Conservation (phyloP, 2,329 filamentous ascomycete species). For the Pseudopyricularia cyperi region DNA sequence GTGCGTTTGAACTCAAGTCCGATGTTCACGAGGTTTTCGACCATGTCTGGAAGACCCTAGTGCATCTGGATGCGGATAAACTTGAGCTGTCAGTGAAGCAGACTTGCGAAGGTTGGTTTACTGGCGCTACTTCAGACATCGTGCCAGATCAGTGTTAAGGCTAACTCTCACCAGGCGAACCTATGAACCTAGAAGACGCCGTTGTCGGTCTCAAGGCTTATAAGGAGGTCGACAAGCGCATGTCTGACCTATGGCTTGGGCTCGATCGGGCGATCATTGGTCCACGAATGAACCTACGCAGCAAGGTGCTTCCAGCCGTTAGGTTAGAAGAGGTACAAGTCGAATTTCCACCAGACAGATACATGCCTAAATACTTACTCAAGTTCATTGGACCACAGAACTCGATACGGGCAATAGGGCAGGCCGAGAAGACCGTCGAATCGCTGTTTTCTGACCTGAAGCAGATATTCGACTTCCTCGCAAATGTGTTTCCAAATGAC, state of each 20-base stretch:
- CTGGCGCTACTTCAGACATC: background rate
- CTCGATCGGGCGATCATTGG: slow-evolving; percentile 48
- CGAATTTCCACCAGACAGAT: background rate
- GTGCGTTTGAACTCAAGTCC: slow-evolving; percentile 52
- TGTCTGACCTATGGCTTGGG: slow-evolving; percentile 47
- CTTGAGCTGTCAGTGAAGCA: slow-evolving; percentile 43
- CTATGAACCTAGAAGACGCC: slow-evolving; percentile 39
- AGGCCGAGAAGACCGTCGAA: slow-evolving; percentile 30
- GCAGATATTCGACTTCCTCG: slow-evolving; percentile 36
- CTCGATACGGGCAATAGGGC: slow-evolving; percentile 26
- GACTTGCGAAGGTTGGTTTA: slow-evolving; percentile 30
- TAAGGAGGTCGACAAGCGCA: slow-evolving; percentile 46
- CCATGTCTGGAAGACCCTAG: slow-evolving; percentile 56
- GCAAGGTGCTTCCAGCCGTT: slow-evolving; percentile 23
- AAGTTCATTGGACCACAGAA: slow-evolving; percentile 20
- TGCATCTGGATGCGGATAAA: slow-evolving; percentile 46
- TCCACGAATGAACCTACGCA: slow-evolving; percentile 39
- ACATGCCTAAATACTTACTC: too few relatives aligned
- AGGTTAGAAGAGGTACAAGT: slow-evolving; percentile 24
- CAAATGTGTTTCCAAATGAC: slow-evolving; percentile 36
- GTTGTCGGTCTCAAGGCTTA: slow-evolving; percentile 43
- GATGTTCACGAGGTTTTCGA: slow-evolving; percentile 54
- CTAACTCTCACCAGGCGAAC: slow-evolving; percentile 24
- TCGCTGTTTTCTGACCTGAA: slow-evolving; percentile 41
- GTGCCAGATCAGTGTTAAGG: background rate